Evolutionary conservation across 805 yeast genomes (phyloP), one percentile per base, ranked within the genome.

Genomic region (Candida methanosorbosa): DNA sequence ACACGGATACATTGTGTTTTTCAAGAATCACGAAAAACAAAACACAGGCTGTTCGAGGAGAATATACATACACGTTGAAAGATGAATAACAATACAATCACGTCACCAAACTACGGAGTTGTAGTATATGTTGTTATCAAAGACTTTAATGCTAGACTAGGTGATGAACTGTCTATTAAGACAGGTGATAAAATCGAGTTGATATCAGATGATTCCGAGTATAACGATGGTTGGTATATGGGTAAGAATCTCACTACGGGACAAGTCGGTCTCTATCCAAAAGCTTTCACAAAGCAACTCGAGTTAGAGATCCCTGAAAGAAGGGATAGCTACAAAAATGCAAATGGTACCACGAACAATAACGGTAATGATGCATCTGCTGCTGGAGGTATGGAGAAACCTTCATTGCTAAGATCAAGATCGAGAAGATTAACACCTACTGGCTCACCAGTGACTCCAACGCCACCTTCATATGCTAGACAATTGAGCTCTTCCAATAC

Each of bases 191-290:
- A 75, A 40, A 69, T 92, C 38, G 94, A 86, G 54, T 85, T 92
- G 7, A 74, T 92, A 17, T 85, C 94, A 29, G 96, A 87, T 57
- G 98, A 92, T 59, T 73, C 80, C 41, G 96, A 85, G 50, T 92
- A 82, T 57, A 82, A 84, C 48, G 97, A 92, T 57, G 97, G 97
- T 14, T 92, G 99, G 99, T 92, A 81, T 52, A 81, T 84, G 70
- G 95, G 96, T 4, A 78, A 75, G 39, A 88, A 88, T 46, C 52
- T 85, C 33, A 51, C 72, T 33, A 78, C 90, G 0, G 23, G 23
- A 9, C 8, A 21, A 21, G 90, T 85, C 11, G 98, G 98, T 0
- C 63, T 90, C 28, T 92, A 87, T 51, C 98, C 98, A 12, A 83
- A 82, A 44, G 76, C 86, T 3, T 90, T 90, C 56, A 88, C 97